Evolutionary conservation across 23 red algal genomes (phyloP).

Genomic region (Agarophyton chilense): DNA sequence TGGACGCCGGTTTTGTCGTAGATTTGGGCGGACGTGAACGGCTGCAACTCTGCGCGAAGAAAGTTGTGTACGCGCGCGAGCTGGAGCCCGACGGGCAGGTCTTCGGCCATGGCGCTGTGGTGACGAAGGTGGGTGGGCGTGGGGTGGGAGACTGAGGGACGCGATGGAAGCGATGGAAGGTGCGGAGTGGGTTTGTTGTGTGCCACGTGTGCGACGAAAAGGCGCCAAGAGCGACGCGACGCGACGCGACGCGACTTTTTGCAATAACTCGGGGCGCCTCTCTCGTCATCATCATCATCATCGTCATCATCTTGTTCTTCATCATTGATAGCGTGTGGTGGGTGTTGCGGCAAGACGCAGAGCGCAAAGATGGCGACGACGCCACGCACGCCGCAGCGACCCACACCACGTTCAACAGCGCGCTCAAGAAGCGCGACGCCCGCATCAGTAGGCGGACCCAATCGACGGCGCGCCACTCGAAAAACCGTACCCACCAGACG

Average conservation of each 20-base stretch:
- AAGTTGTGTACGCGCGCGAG: slow-evolving; percentile 57
- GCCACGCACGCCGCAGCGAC: slow-evolving; percentile 51
- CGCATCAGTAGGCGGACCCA: slow-evolving; percentile 41
- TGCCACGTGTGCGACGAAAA: background rate
- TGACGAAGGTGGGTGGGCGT: no score
- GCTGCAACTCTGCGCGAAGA: slow-evolving; percentile 40
- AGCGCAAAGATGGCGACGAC: background rate
- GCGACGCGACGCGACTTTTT: no score
- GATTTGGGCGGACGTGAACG: slow-evolving; percentile 59
- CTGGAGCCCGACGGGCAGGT: slow-evolving; percentile 52
- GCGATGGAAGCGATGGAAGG: background rate
- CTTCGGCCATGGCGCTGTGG: slow-evolving; percentile 40
- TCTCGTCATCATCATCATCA: no score
- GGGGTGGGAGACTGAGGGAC: no score
- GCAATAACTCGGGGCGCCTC: no score
- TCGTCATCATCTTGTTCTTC: no score
- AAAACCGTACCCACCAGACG: slow-evolving; percentile 47
- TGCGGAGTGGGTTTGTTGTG: background rate
- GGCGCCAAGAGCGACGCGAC: background rate
- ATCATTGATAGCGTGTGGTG: no score
- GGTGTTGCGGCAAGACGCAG: no score
- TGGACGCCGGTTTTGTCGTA: slow-evolving; percentile 54
- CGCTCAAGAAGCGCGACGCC: no score
- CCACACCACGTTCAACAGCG: no score
- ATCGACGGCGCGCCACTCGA: slow-evolving; percentile 34